A percentile compares a stretch with the other conserved stretches of the same genome.
phyloP scores from a whole-genome alignment of 495 filamentous ascomycete species.

The Penicillium chermesinum region DNA sequence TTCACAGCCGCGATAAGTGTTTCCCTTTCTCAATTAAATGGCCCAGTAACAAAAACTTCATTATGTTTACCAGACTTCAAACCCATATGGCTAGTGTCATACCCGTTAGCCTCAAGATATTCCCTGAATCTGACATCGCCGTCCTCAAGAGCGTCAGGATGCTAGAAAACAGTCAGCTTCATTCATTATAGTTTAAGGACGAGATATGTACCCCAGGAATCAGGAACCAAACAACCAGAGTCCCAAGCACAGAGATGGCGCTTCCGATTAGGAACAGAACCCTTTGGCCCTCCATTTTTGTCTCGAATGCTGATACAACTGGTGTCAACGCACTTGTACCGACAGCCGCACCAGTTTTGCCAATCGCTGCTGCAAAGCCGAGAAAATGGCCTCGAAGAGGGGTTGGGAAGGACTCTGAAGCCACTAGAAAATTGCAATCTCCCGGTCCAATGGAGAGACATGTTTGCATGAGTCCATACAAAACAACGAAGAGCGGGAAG shows the following conservation, averaged over 20 bases:
- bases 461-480: conserved; percentile 47
- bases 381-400: conserved; percentile 46
- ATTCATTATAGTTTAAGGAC: too few relatives aligned
- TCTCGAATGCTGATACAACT: conserved; percentile 35
- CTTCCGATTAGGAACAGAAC: conserved; percentile 44
- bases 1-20: too few relatives aligned
- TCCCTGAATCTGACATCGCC: conserved; percentile 41
- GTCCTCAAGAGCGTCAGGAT: conserved; percentile 39
- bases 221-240: conserved; percentile 38
- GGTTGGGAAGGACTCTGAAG: conserved; percentile 47
- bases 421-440: conserved; percentile 40
- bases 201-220: conserved; percentile 43
- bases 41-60: conserved; percentile 19
- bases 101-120: conserved; percentile 42
- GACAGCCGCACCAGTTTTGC: conserved; percentile 47
- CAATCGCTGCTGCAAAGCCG: conserved; percentile 43
- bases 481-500: conserved; percentile 46
- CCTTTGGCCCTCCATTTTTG: conserved; percentile 37
- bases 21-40: too few relatives aligned
- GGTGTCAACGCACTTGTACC: conserved; percentile 44
- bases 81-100: conserved; percentile 26
- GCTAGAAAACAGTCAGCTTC: too few relatives aligned
- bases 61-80: too few relatives aligned
- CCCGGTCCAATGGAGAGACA: conserved; percentile 48
- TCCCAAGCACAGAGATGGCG: conserved; percentile 38